These are phyloP conservation scores for Globisporangium canariense DNA, from an alignment of 352 stramenopile species.

Conservation along the genomic window DNA sequence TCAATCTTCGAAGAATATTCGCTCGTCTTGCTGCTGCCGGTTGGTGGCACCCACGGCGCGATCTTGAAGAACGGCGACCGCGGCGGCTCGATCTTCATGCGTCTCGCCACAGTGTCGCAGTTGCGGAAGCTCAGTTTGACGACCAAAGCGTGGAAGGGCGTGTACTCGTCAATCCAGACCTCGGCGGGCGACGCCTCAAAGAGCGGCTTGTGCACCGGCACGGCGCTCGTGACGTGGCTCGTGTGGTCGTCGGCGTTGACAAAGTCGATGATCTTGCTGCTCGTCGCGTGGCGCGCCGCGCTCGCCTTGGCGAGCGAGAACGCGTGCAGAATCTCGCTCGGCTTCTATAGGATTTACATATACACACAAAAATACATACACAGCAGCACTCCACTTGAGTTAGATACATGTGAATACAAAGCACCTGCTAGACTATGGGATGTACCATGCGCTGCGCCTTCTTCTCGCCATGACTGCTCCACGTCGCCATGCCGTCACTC, in stretches of 20 bases:
- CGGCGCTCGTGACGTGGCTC: slow-evolving; percentile 44
- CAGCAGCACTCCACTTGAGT: neutral
- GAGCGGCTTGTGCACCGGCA: slow-evolving; percentile 83
- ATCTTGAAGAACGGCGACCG: slow-evolving; percentile 90
- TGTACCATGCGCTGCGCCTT: slow-evolving; percentile 21
- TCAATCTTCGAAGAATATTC: slow-evolving; percentile 27
- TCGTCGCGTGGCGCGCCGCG: slow-evolving; percentile 30
- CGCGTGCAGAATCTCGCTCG: slow-evolving; percentile 61
- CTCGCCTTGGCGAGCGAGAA: slow-evolving; percentile 56
- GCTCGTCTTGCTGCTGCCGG: slow-evolving; percentile 9
- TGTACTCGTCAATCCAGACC: slow-evolving; percentile 93
- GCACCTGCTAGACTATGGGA: neutral
- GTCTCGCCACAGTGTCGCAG: slow-evolving; percentile 86
- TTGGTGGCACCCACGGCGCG: slow-evolving; percentile 14
- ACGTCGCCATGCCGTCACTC: slow-evolving; percentile 9
- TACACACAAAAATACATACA: neutral
- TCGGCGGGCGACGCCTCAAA: slow-evolving; percentile 82
- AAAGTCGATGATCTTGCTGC: slow-evolving; percentile 54
- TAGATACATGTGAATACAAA: neutral
- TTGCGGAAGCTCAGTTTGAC: slow-evolving; percentile 91
- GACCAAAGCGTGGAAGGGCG: slow-evolving; percentile 76
- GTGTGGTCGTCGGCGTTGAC: slow-evolving; percentile 79
- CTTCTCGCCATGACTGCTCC: slow-evolving; percentile 18
- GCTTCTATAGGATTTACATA: slow-evolving; percentile 29
- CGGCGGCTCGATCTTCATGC: slow-evolving; percentile 86